A percentile compares a stretch with the other conserved stretches of the same genome.
Evolutionary conservation across 768 basidiomycete genomes (phyloP).

Genomic region (Russula abietina): DNA sequence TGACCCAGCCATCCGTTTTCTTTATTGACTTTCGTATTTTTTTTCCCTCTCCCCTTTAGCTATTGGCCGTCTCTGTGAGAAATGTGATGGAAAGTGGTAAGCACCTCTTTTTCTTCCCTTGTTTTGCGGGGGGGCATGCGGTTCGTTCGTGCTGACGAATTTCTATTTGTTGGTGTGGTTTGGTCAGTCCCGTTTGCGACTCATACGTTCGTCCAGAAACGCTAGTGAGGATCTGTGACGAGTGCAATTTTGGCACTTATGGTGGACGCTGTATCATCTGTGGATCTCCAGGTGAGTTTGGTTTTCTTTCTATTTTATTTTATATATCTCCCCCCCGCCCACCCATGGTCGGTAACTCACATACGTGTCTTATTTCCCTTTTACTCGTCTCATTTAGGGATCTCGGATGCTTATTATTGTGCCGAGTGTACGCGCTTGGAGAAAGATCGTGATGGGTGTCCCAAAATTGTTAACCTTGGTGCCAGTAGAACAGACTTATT

Average conservation of each 20-base stretch:
- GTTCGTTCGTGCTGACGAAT: background rate
- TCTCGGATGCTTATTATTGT: conserved; percentile 98
- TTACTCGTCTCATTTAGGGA: conserved; percentile 49
- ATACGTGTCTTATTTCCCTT: background rate
- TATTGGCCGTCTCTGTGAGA: conserved; percentile 96
- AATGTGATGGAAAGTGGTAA: conserved; percentile 99
- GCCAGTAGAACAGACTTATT: conserved; percentile 89
- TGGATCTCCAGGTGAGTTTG: conserved; percentile 80
- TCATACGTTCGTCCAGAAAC: conserved; percentile 99
- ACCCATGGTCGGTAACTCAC: background rate
- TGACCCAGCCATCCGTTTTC: conserved; percentile 1
- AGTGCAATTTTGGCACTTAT: conserved; percentile 98
- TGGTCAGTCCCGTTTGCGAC: conserved; percentile 87
- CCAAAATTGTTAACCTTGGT: conserved; percentile 96
- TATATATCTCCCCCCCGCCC: background rate
- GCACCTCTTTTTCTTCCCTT: conserved; percentile 24
- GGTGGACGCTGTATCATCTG: conserved; percentile 98
- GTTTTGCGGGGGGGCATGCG: too few relatives aligned
- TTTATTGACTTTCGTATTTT: background rate
- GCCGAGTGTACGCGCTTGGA: conserved; percentile 96
- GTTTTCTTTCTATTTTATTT: background rate
- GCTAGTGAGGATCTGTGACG: conserved; percentile 95
- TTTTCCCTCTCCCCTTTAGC: conserved; percentile 45
- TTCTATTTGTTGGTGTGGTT: too few relatives aligned
- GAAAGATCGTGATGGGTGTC: conserved; percentile 97